These are phyloP conservation scores for Carex myosuroides DNA, from an alignment of 176 grass and related monocot species.

Conservation along the genomic window DNA sequence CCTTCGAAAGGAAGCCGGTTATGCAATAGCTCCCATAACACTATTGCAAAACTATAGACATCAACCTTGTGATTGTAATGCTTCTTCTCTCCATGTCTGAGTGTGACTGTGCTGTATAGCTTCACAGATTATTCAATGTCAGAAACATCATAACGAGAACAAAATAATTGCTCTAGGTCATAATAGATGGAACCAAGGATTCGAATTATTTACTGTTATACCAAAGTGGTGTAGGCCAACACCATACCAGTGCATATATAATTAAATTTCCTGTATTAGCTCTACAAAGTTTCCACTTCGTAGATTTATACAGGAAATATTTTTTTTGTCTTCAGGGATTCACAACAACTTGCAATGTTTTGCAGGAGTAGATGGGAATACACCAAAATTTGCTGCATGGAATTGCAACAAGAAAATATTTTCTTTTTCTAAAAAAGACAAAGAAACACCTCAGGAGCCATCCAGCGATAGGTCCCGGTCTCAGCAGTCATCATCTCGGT, in stretches of 20 bases:
- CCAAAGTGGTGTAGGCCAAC: neutral
- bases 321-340: neutral
- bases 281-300: neutral
- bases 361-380: neutral
- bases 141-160: conserved; percentile 1
- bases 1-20: conserved; percentile 93
- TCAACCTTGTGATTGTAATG: conserved; percentile 99
- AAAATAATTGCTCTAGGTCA: neutral
- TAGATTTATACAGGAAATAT: neutral
- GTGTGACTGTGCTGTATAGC: conserved; percentile 96
- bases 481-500: conserved; percentile 99
- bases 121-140: conserved; percentile 29
- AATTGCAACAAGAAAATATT: neutral
- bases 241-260: neutral
- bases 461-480: conserved; percentile 98
- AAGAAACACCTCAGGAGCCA: conserved; percentile 85
- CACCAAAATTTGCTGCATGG: neutral
- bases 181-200: neutral
- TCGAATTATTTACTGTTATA: neutral
- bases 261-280: neutral
- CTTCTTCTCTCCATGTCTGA: conserved; percentile 99
- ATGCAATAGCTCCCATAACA: conserved; percentile 93
- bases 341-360: no score
- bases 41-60: conserved; percentile 97
- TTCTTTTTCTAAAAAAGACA: neutral